Conservation (phyloP, 306 rosid species). For the Psophocarpus tetragonolobus region DNA sequence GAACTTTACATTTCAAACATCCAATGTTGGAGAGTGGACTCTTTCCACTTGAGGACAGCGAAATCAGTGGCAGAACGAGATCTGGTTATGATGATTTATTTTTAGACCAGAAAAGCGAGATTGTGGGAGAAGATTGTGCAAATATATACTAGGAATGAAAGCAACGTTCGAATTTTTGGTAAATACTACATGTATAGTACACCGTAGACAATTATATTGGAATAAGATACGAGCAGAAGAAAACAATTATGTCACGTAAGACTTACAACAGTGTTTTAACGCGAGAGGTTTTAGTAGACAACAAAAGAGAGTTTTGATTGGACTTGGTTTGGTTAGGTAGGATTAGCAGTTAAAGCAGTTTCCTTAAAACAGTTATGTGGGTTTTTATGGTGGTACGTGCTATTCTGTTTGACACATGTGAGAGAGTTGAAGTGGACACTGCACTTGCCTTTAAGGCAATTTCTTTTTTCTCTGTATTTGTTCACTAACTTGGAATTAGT, state of each 20-base stretch:
- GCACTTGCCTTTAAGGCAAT: not conserved
- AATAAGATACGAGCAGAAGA: not conserved
- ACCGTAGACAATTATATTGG: too few species aligned
- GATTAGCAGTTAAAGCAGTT: not conserved
- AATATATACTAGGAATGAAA: slow-evolving; percentile 31
- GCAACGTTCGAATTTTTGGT: slow-evolving; percentile 3
- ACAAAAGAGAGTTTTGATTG: not conserved
- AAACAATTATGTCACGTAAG: too few species aligned
- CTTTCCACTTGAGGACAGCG: slow-evolving; percentile 38
- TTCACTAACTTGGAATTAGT: slow-evolving; percentile 23
- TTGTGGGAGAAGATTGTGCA: slow-evolving; percentile 62
- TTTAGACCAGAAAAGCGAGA: slow-evolving; percentile 38
- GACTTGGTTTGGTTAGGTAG: not conserved
- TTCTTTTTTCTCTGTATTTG: slow-evolving; percentile 1
- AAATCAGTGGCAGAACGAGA: slow-evolving; percentile 39
- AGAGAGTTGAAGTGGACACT: slow-evolving; percentile 18
- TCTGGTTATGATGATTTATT: slow-evolving; percentile 12
- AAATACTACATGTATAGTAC: too few species aligned
- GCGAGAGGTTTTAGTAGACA: not conserved
- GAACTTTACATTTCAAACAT: slow-evolving; percentile 20
- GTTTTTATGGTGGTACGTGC: slow-evolving; percentile 5
- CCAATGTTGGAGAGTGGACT: slow-evolving; percentile 43
- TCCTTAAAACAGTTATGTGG: not conserved
- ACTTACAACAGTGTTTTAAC: not conserved
- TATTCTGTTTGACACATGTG: slow-evolving; percentile 25